Evolutionary conservation across 2,329 filamentous ascomycete species (phyloP).

Genomic region (Diplodia scrobiculata): DNA sequence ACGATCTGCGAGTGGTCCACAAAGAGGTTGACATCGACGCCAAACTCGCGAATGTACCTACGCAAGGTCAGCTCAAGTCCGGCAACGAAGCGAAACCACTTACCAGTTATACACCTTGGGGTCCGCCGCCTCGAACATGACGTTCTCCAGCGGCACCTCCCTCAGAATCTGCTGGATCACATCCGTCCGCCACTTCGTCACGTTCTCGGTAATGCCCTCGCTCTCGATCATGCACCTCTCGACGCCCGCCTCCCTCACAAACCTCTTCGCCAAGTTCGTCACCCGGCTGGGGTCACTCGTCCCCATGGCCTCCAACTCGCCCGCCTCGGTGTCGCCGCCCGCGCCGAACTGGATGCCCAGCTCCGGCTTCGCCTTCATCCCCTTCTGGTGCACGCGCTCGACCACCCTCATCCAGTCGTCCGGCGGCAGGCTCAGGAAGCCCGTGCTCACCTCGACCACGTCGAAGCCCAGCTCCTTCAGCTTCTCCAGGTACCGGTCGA

Average conservation of each 20-base stretch:
- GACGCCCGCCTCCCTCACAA: conserved; percentile 54
- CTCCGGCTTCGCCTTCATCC: conserved; percentile 58
- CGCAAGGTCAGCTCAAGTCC: not conserved
- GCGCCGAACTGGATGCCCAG: conserved; percentile 61
- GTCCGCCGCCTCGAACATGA: conserved; percentile 63
- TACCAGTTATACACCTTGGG: conserved; percentile 57
- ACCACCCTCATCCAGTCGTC: conserved; percentile 33
- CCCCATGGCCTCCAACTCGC: conserved; percentile 52
- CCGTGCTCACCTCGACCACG: conserved; percentile 57
- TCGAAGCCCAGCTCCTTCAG: conserved; percentile 59
- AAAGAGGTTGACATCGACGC: conserved; percentile 60
- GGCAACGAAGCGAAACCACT: not conserved
- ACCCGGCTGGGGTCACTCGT: conserved; percentile 55
- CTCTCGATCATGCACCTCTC: conserved; percentile 62
- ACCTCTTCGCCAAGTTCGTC: conserved; percentile 53
- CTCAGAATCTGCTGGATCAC: conserved; percentile 57
- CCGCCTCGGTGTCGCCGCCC: conserved; percentile 55
- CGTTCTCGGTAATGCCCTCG: conserved; percentile 62
- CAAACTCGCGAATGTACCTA: conserved; percentile 57
- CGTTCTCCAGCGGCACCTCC: conserved; percentile 55
- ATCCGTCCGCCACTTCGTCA: conserved; percentile 57
- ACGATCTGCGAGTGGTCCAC: conserved; percentile 62
- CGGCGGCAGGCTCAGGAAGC: conserved; percentile 51
- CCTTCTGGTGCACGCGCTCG: conserved; percentile 47
- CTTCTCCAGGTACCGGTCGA: conserved; percentile 57